Evolutionary conservation across 192 early-diverging fungal species (phyloP), one percentile per base, ranked within the genome.

Genomic region (Rhizophagus clarus): DNA sequence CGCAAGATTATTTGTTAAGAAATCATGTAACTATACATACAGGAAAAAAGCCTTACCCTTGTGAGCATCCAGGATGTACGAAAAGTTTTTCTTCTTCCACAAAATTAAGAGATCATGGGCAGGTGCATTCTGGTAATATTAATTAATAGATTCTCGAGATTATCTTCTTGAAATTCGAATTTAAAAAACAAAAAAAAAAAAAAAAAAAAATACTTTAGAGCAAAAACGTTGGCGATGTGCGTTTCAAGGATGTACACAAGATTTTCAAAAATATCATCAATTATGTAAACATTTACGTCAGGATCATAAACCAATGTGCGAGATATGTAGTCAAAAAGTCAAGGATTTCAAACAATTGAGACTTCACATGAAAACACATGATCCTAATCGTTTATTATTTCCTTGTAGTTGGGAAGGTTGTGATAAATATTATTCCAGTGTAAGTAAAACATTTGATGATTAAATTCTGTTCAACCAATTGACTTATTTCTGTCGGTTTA

Each of bases 371-470:
- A 28, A 37, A 20, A 68, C 47, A 2, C 76, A 69, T 51, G 60
- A 68, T 68, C 76, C 76, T 1, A 34, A 78, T 78, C 62, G 66
- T n/a, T 24, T 78, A 45, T 28, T 78, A 10, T 68, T 49, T 68
- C 47, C 76, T 51, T 78, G 63, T 56, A 64, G 67, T 24, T 78
- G 62, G 76, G 45, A 78, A 31, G 64, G 32, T n/a, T 78, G 76
- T 68, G 76, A 78, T n/a, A 62, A 62, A 51, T 67, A 78, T 69
- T 78, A 31, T 78, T 28, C 29, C 17, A 68, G 64, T 42, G 76
- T 78, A 56, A n/a, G 62, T 78, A 10, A 22, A 12, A 14, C 42
- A 24, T 61, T 60, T 29, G 11, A 15, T 5, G 10, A 37, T 45
- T 45, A 12, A 12, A 12, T 45, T 11, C 42, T 45, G 42, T 12